Percentiles rank a stretch among this genome's conserved stretches.
Conservation (phyloP, 345 rosid species). For the Cardamine chenopodiifolia region DNA sequence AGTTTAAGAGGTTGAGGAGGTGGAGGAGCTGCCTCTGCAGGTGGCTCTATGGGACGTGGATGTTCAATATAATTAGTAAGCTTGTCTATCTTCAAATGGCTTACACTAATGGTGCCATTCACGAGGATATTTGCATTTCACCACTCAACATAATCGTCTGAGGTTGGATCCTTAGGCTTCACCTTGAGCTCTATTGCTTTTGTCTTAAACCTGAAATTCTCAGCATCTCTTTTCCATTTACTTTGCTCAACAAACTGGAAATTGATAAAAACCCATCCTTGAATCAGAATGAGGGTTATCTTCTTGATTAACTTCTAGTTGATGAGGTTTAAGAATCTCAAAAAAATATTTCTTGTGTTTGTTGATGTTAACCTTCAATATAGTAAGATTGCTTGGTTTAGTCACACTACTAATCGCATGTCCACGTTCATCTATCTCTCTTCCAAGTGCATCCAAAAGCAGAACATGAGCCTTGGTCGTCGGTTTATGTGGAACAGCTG, state of each 20-base stretch:
- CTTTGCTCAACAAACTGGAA: conserved; percentile 44
- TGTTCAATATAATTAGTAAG: conserved; percentile 75
- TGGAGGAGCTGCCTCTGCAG: conserved; percentile 88
- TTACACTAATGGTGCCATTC: conserved; percentile 38
- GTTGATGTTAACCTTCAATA: conserved; percentile 92
- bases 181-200: too few relatives aligned
- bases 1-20: conserved; percentile 84
- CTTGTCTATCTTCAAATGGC: conserved; percentile 65
- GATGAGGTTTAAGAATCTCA: conserved; percentile 91
- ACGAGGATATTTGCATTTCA: conserved; percentile 74
- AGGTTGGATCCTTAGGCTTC: conserved; percentile 67
- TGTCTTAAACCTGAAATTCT: too few relatives aligned
- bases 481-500: conserved; percentile 68
- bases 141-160: conserved; percentile 82
- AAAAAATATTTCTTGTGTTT: conserved; percentile 88
- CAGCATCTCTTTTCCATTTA: too few relatives aligned
- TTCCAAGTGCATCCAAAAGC: conserved; percentile 83
- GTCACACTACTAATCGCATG: conserved; percentile 61
- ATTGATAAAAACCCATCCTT: conserved; percentile 64
- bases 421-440: conserved; percentile 95
- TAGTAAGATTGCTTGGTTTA: conserved; percentile 85
- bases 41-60: conserved; percentile 85
- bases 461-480: conserved; percentile 71
- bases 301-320: conserved; percentile 70
- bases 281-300: conserved; percentile 76